Base-by-base conservation (phyloP, 2,329 filamentous ascomycete species). In the Alternaria triticimaculans region DNA sequence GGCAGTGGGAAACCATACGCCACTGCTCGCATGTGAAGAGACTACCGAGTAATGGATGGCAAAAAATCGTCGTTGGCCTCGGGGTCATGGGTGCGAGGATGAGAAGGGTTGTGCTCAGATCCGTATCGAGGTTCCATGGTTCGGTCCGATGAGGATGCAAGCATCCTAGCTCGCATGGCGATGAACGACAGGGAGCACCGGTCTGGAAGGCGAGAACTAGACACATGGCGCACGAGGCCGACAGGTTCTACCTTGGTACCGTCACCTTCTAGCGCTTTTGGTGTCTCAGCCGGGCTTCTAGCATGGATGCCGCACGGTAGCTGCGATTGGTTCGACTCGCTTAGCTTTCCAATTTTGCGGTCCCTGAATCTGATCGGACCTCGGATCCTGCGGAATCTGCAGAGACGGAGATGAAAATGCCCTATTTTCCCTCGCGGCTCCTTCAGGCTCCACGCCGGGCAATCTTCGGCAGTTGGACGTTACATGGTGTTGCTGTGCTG, bases 381-480 rank as follows among this genome's bases (percentile, higher is more conserved):
- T n/a, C 28, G 28, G 43, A 41, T 21, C 41, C 18, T 15, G 28
- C 45, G 43, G 26, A 28, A 26, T 50, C 55, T 59, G 63, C 59
- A 62, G 37, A 44, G 48, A 63, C 63, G 63, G 63, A 65, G 60
- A 65, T 63, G 60, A 65, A 46, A 43, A 37, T 37, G 33, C 33
- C 33, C 33, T 37, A 37, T 37, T 37, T 37, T 37, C 50, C 25
- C 48, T 48, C 56, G 44, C 43, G 50, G 55, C 45, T 54, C 48
- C 55, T 58, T 46, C n/a, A 41, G 49, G 44, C 62, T 62, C 50
- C 54, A 25, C 57, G 48, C 50, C 43, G 62, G 59, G 55, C 59
- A 48, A 46, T 58, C 62, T 58, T 62, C 58, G 62, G 62, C 54
- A 58, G 26, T 59, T 43, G 37, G n/a, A 10, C n/a, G 43, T 9